Evolutionary conservation across 1,284 basidiomycete genomes (phyloP).

Genomic region (Trichosporon asahii): DNA sequence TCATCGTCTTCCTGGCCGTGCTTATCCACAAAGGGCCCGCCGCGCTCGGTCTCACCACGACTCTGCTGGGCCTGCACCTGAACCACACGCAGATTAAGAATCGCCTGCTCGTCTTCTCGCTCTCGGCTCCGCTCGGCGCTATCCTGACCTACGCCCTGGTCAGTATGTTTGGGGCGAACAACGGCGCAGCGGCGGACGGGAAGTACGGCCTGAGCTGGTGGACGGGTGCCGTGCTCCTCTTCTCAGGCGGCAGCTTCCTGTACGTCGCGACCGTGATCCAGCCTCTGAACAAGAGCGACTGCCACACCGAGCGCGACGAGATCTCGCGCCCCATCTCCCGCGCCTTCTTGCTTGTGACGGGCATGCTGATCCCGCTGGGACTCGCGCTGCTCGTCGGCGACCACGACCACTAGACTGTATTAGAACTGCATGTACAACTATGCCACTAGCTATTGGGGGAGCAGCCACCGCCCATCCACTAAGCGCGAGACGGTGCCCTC

Average conservation of each 20-base stretch:
- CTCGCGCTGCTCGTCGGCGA: slow-evolving; percentile 58
- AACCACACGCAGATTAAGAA: slow-evolving; percentile 65
- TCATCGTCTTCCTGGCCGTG: slow-evolving; percentile 82
- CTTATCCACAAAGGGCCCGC: slow-evolving; percentile 88
- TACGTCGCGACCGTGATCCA: slow-evolving; percentile 90
- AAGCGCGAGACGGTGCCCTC: neutral
- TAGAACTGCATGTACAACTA: slow-evolving; percentile 8
- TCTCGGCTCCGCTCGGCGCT: slow-evolving; percentile 73
- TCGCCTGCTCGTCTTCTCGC: slow-evolving; percentile 71
- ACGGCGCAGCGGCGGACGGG: neutral
- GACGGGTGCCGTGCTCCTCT: slow-evolving; percentile 59
- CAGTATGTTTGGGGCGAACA: slow-evolving; percentile 55
- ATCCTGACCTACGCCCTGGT: slow-evolving; percentile 66
- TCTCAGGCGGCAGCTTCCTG: slow-evolving; percentile 79
- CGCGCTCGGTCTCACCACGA: slow-evolving; percentile 74
- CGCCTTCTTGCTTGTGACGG: slow-evolving; percentile 59
- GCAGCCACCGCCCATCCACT: neutral
- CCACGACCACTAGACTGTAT: slow-evolving; percentile 28
- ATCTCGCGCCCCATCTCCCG: slow-evolving; percentile 48
- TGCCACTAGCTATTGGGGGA: neutral
- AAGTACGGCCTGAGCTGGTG: slow-evolving; percentile 53
- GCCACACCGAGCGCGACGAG: slow-evolving; percentile 8
- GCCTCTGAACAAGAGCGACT: slow-evolving; percentile 54
- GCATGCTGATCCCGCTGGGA: slow-evolving; percentile 67
- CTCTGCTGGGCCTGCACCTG: slow-evolving; percentile 70